Evolutionary conservation across 2,329 filamentous ascomycete genomes (phyloP).

Genomic region (Colletotrichum sublineola): DNA sequence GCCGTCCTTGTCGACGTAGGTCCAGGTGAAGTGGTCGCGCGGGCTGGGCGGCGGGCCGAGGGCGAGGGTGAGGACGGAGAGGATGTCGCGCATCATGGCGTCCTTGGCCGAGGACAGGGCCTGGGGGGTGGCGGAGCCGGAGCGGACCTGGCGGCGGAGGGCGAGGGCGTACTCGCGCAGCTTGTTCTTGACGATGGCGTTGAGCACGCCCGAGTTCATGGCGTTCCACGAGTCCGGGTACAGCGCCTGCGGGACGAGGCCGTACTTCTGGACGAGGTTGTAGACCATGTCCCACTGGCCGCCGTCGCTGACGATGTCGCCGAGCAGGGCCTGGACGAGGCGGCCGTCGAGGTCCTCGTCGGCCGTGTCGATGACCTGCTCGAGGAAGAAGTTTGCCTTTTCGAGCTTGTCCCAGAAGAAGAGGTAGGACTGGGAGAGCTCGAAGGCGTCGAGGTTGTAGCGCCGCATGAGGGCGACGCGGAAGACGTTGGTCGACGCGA

Average conservation of each 20-base stretch:
- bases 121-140: conserved; percentile 50
- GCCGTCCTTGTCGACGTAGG: conserved; percentile 78
- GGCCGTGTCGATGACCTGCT: conserved; percentile 83
- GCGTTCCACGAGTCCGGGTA: conserved; percentile 90
- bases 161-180: conserved; percentile 86
- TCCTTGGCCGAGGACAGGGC: conserved; percentile 70
- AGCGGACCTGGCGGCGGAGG: conserved; percentile 69
- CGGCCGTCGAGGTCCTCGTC: conserved; percentile 78
- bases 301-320: conserved; percentile 80
- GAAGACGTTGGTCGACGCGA: conserved; percentile 92
- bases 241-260: conserved; percentile 83
- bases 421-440: conserved; percentile 88
- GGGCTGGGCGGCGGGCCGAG: conserved; percentile 83
- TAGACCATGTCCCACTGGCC: conserved; percentile 95
- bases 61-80: conserved; percentile 84
- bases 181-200: conserved; percentile 83
- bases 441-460: conserved; percentile 81
- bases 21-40: conserved; percentile 80
- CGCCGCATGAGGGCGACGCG: conserved; percentile 89
- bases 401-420: conserved; percentile 97
- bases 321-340: conserved; percentile 77
- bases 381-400: conserved; percentile 90
- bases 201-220: conserved; percentile 76
- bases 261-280: conserved; percentile 89
- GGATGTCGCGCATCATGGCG: conserved; percentile 83